These are phyloP conservation scores for Grosmannia huntii DNA, from an alignment of 2,329 filamentous ascomycete genomes.

Conservation along the genomic window DNA sequence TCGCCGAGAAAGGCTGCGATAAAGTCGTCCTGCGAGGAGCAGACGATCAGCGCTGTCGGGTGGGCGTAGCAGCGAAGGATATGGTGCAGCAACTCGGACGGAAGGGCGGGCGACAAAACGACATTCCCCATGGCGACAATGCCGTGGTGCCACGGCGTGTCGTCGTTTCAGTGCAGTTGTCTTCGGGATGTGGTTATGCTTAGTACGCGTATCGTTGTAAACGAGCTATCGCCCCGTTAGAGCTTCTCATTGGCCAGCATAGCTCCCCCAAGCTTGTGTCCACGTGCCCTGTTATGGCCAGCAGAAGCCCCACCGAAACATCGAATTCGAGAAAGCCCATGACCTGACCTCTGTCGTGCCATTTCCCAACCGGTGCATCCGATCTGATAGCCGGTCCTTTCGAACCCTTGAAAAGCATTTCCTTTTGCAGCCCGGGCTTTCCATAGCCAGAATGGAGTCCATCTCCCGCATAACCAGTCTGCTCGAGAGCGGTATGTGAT, in stretches of 20 bases:
- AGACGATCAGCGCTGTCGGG: constrained; percentile 59
- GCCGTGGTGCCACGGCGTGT: neutral
- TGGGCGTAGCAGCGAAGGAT: constrained; percentile 42
- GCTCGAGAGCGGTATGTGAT: constrained; percentile 72
- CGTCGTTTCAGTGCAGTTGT: neutral
- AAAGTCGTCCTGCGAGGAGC: constrained; percentile 53
- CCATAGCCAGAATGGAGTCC: constrained; percentile 61
- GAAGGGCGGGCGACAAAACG: constrained; percentile 39
- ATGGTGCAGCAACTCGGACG: constrained; percentile 50
- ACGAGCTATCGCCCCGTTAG: neutral
- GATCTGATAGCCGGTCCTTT: neutral
- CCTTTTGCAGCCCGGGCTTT: neutral
- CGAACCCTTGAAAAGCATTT: neutral
- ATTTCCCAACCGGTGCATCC: neutral
- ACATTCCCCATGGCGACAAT: constrained; percentile 12
- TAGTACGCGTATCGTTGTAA: neutral
- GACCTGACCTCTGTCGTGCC: neutral
- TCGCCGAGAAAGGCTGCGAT: constrained; percentile 42
- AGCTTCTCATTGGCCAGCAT: neutral
- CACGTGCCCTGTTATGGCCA: neutral
- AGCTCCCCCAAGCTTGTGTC: neutral
- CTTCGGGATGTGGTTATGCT: neutral
- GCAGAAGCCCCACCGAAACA: neutral
- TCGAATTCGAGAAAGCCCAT: neutral
- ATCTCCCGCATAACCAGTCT: constrained; percentile 87